phyloP scores from a whole-genome alignment of 1,139 yeast species.

The Geotrichum macrosporum region DNA sequence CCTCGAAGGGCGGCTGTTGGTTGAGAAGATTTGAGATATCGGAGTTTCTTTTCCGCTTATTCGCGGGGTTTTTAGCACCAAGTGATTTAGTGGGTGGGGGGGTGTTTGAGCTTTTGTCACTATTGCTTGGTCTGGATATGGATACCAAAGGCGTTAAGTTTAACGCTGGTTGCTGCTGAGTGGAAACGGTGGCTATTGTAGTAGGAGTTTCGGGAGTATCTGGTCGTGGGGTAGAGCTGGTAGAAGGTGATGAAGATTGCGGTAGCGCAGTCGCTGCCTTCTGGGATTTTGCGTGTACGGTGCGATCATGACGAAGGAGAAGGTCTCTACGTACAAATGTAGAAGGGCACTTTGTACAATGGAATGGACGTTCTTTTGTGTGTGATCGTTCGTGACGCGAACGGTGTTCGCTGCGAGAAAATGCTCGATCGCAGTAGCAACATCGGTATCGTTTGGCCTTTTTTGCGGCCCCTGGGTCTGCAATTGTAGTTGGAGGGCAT shows the following conservation, averaged over 20 bases:
- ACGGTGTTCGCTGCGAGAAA: slow-evolving; percentile 75
- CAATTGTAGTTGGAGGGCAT: not conserved
- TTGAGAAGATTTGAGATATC: slow-evolving; percentile 2
- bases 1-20: not conserved
- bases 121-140: too few relatives aligned
- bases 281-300: slow-evolving; percentile 50
- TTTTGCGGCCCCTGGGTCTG: not conserved
- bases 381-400: slow-evolving; percentile 80
- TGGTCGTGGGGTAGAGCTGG: slow-evolving; percentile 15
- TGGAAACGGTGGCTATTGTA: too few relatives aligned
- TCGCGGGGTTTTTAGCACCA: not conserved
- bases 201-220: not conserved
- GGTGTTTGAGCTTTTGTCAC: too few relatives aligned
- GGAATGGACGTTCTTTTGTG: slow-evolving; percentile 77
- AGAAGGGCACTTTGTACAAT: slow-evolving; percentile 64
- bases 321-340: slow-evolving; percentile 74
- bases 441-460: slow-evolving; percentile 49
- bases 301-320: slow-evolving; percentile 69
- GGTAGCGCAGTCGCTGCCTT: too few relatives aligned
- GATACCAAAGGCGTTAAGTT: not conserved
- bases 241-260: not conserved
- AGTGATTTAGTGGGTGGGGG: not conserved
- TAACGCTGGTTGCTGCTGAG: too few relatives aligned
- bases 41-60: slow-evolving; percentile 1
- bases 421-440: slow-evolving; percentile 74